These are phyloP conservation scores for Naematelia aurantialba DNA, from an alignment of 768 basidiomycete species.

Conservation along the genomic window DNA sequence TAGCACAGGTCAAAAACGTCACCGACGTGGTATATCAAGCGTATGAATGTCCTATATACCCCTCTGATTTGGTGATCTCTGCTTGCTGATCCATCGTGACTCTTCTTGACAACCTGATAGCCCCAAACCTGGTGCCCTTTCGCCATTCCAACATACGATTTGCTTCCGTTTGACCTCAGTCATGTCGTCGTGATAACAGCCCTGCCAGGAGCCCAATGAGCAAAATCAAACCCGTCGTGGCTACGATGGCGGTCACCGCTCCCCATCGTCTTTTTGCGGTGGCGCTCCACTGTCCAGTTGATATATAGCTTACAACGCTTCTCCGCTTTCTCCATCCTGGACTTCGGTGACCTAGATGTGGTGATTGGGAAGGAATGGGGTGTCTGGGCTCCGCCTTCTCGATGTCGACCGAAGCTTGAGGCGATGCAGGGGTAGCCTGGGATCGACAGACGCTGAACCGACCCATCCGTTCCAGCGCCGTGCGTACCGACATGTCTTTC, in stretches of 20 bases:
- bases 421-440: neutral
- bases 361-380: constrained; percentile 5
- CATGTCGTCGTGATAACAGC: constrained; percentile 3
- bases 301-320: constrained; percentile 14
- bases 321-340: constrained; percentile 10
- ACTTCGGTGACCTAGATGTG: constrained; percentile 15
- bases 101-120: too few relatives aligned
- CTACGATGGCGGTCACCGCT: neutral
- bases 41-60: neutral
- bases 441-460: neutral
- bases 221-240: constrained; percentile 5
- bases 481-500: constrained; percentile 2
- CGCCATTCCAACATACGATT: neutral
- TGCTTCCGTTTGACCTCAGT: neutral
- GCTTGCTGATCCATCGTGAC: neutral
- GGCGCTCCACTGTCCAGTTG: constrained; percentile 8
- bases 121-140: too few relatives aligned
- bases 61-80: neutral
- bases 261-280: constrained; percentile 1
- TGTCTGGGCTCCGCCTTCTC: neutral
- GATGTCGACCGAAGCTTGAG: neutral
- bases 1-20: neutral
- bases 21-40: neutral
- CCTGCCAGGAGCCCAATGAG: constrained; percentile 12
- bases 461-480: neutral